A percentile compares a stretch with the other conserved stretches of the same genome.
Conservation (phyloP, 2,329 filamentous ascomycete species). For the Fusarium setosum region DNA sequence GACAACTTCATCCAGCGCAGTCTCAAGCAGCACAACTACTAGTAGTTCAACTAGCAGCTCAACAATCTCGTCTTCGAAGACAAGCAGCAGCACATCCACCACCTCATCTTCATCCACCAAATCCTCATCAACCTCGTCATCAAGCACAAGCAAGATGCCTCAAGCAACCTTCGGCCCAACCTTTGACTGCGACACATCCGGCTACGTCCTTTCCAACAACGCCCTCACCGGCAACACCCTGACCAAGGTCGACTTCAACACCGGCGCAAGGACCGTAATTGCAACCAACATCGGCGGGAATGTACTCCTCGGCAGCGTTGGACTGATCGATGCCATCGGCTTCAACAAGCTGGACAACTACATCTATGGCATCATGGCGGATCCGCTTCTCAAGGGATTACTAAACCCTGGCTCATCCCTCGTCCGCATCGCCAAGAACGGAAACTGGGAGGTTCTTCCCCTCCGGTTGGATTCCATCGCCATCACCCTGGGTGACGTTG, state of each 20-base stretch:
- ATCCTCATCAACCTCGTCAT: neutral
- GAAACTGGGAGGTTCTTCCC: neutral
- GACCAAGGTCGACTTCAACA: slow-evolving; percentile 14
- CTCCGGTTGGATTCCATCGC: neutral
- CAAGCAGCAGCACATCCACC: neutral
- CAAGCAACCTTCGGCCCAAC: slow-evolving; percentile 15
- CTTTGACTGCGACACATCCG: slow-evolving; percentile 25
- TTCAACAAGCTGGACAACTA: slow-evolving; percentile 38
- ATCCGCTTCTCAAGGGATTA: neutral
- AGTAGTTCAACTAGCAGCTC: too few species aligned
- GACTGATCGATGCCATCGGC: slow-evolving; percentile 34
- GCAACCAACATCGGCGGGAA: neutral
- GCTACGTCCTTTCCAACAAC: slow-evolving; percentile 17
- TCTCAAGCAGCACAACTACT: neutral
- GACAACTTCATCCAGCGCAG: neutral
- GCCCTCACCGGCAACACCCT: slow-evolving; percentile 11
- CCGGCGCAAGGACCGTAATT: neutral
- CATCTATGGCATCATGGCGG: slow-evolving; percentile 30
- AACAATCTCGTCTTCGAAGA: too few species aligned
- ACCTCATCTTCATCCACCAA: neutral
- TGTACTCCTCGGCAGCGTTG: too few species aligned
- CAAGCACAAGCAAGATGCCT: neutral
- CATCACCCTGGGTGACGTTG: slow-evolving; percentile 32
- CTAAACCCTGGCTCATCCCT: neutral
- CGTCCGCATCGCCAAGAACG: slow-evolving; percentile 30